Conservation (phyloP, 306 rosid species). For the Luffa aegyptiaca region DNA sequence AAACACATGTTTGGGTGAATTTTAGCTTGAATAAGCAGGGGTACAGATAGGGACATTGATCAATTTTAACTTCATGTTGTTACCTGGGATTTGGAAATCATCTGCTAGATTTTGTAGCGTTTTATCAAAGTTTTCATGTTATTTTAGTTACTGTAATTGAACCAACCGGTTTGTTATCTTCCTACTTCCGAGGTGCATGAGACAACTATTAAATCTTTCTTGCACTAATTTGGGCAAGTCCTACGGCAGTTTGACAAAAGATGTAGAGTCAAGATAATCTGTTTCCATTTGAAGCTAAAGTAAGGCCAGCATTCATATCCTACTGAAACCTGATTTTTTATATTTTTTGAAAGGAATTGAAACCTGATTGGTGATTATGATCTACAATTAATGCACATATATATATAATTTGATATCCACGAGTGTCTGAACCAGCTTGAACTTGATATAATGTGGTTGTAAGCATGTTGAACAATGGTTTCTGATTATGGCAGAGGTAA, state of each 20-base stretch:
- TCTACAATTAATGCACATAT: background rate
- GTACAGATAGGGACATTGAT: background rate
- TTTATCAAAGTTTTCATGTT: background rate
- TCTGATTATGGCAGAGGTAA: slow-evolving; percentile 45
- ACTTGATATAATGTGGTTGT: background rate
- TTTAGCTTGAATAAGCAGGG: background rate
- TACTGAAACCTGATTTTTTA: background rate
- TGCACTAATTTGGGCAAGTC: background rate
- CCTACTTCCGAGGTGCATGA: background rate
- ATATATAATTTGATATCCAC: too few relatives aligned
- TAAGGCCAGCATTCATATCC: background rate
- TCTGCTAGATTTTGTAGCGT: background rate
- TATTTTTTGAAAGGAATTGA: too few relatives aligned
- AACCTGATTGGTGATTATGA: background rate
- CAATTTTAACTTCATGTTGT: background rate
- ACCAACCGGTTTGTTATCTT: background rate
- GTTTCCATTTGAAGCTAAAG: background rate
- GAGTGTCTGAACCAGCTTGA: too few relatives aligned
- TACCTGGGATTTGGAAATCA: background rate
- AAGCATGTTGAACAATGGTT: slow-evolving; percentile 7
- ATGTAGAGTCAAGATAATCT: background rate
- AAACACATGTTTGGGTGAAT: background rate
- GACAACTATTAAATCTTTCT: background rate
- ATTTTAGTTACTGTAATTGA: background rate
- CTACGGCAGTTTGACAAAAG: background rate